A percentile compares a stretch with the other conserved stretches of the same genome.
Evolutionary conservation across 345 rosid genomes (phyloP).

Genomic region (Eucalyptus lansdowneana): DNA sequence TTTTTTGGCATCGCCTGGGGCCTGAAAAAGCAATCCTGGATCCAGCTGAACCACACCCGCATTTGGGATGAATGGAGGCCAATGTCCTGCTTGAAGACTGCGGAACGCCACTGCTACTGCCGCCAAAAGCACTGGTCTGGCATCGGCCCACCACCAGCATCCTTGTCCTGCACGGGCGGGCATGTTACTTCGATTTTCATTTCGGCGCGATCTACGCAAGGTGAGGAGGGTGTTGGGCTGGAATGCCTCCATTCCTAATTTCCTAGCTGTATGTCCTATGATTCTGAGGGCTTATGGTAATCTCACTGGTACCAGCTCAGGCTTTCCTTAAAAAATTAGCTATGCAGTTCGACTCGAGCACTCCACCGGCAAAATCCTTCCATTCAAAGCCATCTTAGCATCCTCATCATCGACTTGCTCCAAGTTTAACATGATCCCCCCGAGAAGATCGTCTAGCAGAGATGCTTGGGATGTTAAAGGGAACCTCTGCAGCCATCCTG

Average conservation of each 20-base stretch:
- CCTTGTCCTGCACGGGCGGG: background rate
- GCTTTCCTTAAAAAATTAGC: background rate
- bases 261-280: background rate
- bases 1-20: background rate
- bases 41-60: background rate
- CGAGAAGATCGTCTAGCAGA: background rate
- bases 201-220: background rate
- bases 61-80: background rate
- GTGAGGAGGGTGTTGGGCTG: background rate
- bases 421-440: no score
- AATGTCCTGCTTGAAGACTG: no score
- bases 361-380: background rate
- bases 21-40: background rate
- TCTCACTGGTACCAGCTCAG: background rate
- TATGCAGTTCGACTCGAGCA: background rate
- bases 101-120: background rate
- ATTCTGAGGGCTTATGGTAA: background rate
- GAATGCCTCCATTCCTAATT: background rate
- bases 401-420: background rate
- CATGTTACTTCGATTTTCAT: background rate
- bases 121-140: background rate
- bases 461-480: no score
- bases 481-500: no score
- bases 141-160: rapidly evolving
- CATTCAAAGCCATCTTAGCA: background rate